A percentile compares a stretch with the other conserved stretches of the same genome.
Evolutionary conservation across 2,329 filamentous ascomycete genomes (phyloP).

Genomic region (Thelonectria olida): DNA sequence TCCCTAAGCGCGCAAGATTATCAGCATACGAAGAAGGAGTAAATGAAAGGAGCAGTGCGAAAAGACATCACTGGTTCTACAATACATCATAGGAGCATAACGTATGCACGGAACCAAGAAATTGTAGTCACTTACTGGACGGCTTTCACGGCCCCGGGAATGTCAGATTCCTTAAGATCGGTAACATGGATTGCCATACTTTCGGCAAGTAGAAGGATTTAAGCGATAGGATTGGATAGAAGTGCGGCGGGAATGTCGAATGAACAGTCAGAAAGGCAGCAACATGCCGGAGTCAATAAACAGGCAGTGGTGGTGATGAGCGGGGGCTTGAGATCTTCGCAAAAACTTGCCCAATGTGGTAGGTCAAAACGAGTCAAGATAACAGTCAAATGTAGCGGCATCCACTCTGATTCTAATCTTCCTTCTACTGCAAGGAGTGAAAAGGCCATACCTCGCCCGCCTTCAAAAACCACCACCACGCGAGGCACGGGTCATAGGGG

Average conservation of each 20-base stretch:
- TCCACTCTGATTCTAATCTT: too few species aligned
- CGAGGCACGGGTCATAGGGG: too few species aligned
- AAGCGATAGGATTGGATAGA: background rate
- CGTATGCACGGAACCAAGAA: too few species aligned
- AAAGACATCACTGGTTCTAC: too few species aligned
- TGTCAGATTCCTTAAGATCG: conserved; percentile 65
- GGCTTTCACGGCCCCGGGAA: conserved; percentile 69
- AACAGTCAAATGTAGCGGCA: background rate
- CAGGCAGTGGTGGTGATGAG: background rate
- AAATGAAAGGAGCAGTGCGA: too few species aligned
- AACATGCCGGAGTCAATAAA: background rate
- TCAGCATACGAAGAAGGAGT: background rate
- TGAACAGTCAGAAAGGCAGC: background rate
- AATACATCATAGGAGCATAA: too few species aligned
- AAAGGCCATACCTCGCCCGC: too few species aligned
- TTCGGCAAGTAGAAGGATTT: background rate
- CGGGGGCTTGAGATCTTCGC: background rate
- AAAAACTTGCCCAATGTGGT: conserved; percentile 6
- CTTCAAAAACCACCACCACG: too few species aligned
- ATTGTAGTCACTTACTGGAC: conserved; percentile 60
- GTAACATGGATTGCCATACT: conserved; percentile 63
- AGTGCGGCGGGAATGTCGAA: background rate
- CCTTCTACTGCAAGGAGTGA: too few species aligned
- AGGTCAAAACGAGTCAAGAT: conserved; percentile 10
- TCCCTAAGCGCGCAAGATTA: conserved; percentile 44